Conservation (phyloP, 129 eudicot genomes). For the Lactuca saligna region DNA sequence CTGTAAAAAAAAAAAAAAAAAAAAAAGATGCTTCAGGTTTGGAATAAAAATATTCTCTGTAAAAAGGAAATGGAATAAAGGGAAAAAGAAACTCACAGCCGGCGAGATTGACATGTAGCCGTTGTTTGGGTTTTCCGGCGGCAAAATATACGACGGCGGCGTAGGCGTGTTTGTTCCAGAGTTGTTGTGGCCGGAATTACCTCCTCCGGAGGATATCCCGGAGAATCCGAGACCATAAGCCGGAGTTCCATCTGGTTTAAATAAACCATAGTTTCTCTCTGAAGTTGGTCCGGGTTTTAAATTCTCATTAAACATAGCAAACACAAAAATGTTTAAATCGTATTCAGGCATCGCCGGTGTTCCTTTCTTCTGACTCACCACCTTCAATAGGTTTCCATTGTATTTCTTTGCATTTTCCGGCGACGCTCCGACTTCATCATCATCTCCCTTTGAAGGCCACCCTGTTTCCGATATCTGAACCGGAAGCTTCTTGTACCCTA, state of each 20-base stretch:
- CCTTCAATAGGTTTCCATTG: slow-evolving; percentile 70
- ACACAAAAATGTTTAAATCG: slow-evolving; percentile 61
- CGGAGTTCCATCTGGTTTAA: slow-evolving; percentile 81
- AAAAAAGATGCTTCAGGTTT: slow-evolving; percentile 7
- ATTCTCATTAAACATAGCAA: slow-evolving; percentile 88
- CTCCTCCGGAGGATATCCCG: slow-evolving; percentile 22
- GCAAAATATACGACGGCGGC: slow-evolving; percentile 20
- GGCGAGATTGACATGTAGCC: slow-evolving; percentile 38
- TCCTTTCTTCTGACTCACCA: slow-evolving; percentile 60
- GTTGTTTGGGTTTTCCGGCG: slow-evolving; percentile 26
- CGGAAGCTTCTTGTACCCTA: slow-evolving; percentile 53
- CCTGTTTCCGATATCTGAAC: slow-evolving; percentile 91
- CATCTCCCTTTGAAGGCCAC: slow-evolving; percentile 93
- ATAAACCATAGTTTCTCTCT: slow-evolving; percentile 82
- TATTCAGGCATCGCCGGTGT: slow-evolving; percentile 77
- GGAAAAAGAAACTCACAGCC: slow-evolving; percentile 24
- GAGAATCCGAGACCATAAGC: slow-evolving; percentile 60
- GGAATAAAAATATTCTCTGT: slow-evolving; percentile 13
- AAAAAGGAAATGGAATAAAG: slow-evolving; percentile 26
- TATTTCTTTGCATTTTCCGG: slow-evolving; percentile 84
- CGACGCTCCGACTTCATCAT: slow-evolving; percentile 67
- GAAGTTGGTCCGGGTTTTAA: slow-evolving; percentile 87
- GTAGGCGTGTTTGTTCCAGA: slow-evolving; percentile 12
- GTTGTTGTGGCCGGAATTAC: slow-evolving; percentile 13
- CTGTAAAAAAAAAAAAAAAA: slow-evolving; percentile 21